phyloP scores from a whole-genome alignment of 306 rosid species.

The Cicer yamashitae region DNA sequence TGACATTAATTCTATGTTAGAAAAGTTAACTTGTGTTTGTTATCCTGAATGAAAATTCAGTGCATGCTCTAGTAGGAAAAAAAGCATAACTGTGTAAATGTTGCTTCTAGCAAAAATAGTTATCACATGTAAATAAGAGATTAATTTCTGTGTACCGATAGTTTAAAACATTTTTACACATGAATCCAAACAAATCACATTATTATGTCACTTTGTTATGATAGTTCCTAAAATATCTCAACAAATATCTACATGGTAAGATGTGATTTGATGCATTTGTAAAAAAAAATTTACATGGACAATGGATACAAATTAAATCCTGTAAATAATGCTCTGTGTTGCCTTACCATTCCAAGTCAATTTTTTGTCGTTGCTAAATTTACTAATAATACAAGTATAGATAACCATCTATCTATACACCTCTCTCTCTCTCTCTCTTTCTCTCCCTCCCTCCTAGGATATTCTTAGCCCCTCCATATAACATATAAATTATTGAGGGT shows the following conservation, averaged over 20 bases:
- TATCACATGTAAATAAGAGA: constrained; percentile 9
- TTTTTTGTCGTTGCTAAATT: background rate
- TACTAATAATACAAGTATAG: background rate
- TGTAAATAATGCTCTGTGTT: constrained; percentile 18
- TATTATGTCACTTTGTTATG: too few species aligned
- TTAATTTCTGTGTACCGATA: too few species aligned
- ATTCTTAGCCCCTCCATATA: background rate
- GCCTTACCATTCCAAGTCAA: constrained; percentile 18
- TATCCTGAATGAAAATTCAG: constrained; percentile 21
- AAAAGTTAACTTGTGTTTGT: constrained; percentile 31
- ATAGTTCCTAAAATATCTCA: too few species aligned
- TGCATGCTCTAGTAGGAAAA: constrained; percentile 25
- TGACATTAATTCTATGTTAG: constrained; percentile 25
- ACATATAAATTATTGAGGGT: constrained; percentile 11
- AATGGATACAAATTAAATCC: background rate
- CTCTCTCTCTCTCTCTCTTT: background rate
- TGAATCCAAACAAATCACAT: too few species aligned
- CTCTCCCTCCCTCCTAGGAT: background rate
- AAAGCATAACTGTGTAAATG: constrained; percentile 4
- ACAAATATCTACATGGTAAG: too few species aligned
- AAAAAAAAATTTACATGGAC: too few species aligned
- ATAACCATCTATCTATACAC: background rate
- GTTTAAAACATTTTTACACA: too few species aligned
- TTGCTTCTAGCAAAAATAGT: constrained; percentile 26
- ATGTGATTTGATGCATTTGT: too few species aligned